Conservation (phyloP, 192 early-diverging fungal species). For the Podila verticillata region DNA sequence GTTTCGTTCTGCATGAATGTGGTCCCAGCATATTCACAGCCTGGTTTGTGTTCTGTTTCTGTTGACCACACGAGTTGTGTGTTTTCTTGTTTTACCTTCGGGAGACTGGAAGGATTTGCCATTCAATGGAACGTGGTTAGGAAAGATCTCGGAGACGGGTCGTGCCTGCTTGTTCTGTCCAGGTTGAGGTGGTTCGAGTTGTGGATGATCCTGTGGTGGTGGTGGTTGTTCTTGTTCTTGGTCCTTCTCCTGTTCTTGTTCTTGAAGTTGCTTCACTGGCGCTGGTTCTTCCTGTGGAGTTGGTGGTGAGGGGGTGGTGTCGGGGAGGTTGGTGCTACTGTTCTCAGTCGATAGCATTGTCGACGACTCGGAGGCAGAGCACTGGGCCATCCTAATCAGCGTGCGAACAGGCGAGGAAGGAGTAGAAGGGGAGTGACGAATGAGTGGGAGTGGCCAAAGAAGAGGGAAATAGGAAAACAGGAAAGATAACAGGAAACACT, state of each 20-base stretch:
- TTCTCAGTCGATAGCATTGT: conserved; percentile 47
- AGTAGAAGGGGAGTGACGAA: neutral
- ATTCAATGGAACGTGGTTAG: conserved; percentile 31
- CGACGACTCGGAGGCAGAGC: conserved; percentile 46
- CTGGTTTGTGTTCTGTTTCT: too few relatives aligned
- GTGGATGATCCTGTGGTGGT: conserved; percentile 1
- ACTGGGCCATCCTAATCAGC: conserved; percentile 36
- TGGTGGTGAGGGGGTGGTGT: conserved; percentile 35
- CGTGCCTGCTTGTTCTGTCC: conserved; percentile 18
- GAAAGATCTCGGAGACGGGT: conserved; percentile 45
- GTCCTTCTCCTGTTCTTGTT: too few relatives aligned
- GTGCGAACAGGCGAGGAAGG: neutral
- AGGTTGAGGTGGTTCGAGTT: conserved; percentile 1
- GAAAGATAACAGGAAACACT: neutral
- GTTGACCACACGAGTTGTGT: too few relatives aligned
- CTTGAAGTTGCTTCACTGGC: conserved; percentile 10
- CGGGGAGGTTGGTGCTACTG: conserved; percentile 26
- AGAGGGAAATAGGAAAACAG: conserved; percentile 1
- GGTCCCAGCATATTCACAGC: neutral
- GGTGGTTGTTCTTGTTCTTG: too few relatives aligned
- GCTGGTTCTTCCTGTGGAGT: conserved; percentile 18
- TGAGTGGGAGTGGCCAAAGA: conserved; percentile 2
- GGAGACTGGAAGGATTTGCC: conserved; percentile 45
- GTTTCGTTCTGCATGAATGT: neutral
- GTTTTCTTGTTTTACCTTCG: conserved; percentile 25